phyloP scores from a whole-genome alignment of 2,329 filamentous ascomycete species.

The Ilyonectria robusta region DNA sequence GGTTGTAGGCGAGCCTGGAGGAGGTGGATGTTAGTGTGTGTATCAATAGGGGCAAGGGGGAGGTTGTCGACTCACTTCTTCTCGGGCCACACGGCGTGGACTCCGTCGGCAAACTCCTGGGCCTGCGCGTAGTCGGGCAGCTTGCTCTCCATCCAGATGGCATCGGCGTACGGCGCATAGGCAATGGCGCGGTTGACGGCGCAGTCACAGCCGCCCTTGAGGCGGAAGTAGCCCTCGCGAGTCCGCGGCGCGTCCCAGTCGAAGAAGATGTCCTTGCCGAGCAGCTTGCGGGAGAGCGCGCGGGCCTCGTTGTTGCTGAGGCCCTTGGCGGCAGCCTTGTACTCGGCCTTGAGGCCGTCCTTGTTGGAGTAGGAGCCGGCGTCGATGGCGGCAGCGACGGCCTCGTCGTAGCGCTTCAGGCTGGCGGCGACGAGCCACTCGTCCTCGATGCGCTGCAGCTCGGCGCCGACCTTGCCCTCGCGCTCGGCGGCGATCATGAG shows the following conservation, averaged over 20 bases:
- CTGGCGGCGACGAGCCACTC: constrained; percentile 84
- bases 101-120: constrained; percentile 91
- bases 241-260: constrained; percentile 97
- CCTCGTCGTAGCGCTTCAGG: constrained; percentile 91
- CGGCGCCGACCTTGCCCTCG: constrained; percentile 82
- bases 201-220: constrained; percentile 91
- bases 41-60: neutral
- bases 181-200: constrained; percentile 92
- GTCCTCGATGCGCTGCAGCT: constrained; percentile 94
- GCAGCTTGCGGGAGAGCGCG: constrained; percentile 81
- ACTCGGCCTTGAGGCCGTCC: constrained; percentile 75
- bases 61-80: constrained; percentile 79
- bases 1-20: constrained; percentile 91
- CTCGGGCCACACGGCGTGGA: constrained; percentile 95
- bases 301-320: constrained; percentile 90
- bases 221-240: constrained; percentile 94
- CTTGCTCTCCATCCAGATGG: constrained; percentile 99
- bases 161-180: constrained; percentile 92
- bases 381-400: constrained; percentile 86
- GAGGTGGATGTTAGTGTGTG: constrained; percentile 27
- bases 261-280: constrained; percentile 88
- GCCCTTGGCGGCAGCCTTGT: constrained; percentile 78
- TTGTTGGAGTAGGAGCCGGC: constrained; percentile 78
- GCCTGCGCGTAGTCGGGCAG: constrained; percentile 93
- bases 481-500: constrained; percentile 90